These are phyloP conservation scores for Penicillium nordicum DNA, from an alignment of 2,329 filamentous ascomycete species.

Conservation along the genomic window DNA sequence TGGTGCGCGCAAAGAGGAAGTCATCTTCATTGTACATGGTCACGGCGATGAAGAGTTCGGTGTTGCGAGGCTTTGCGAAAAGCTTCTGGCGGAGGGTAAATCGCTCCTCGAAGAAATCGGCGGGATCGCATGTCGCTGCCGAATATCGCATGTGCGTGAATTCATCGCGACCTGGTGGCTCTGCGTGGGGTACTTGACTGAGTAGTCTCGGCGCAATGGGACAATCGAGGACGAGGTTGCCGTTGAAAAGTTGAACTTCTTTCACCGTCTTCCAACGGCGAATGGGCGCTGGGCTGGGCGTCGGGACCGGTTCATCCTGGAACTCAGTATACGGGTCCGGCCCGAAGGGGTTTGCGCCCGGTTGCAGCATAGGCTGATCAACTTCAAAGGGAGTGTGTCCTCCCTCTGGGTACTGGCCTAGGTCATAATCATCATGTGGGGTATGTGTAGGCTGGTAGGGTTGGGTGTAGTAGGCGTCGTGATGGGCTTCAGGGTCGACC, in stretches of 20 bases:
- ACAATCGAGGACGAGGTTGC: conserved; percentile 94
- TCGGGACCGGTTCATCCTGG: conserved; percentile 42
- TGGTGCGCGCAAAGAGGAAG: conserved; percentile 87
- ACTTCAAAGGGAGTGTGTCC: conserved; percentile 63
- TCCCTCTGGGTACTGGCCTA: conserved; percentile 51
- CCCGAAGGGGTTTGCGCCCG: conserved; percentile 60
- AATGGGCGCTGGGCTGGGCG: conserved; percentile 59
- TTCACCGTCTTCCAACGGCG: conserved; percentile 98
- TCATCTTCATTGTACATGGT: conserved; percentile 99
- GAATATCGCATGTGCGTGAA: conserved; percentile 80
- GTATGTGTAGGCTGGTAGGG: conserved; percentile 69
- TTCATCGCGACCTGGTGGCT: conserved; percentile 75
- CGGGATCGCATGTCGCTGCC: conserved; percentile 89
- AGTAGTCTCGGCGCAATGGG: conserved; percentile 86
- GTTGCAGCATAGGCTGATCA: conserved; percentile 67
- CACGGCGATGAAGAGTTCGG: conserved; percentile 91
- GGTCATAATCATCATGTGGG: conserved; percentile 54
- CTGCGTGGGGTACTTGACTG: conserved; percentile 80
- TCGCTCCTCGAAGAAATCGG: conserved; percentile 80
- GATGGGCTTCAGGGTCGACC: conserved; percentile 78
- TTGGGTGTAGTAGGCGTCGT: conserved; percentile 80
- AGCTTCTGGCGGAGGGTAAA: conserved; percentile 89
- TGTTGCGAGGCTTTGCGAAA: conserved; percentile 88
- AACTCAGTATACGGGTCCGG: conserved; percentile 56
- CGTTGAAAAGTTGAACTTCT: conserved; percentile 93